Conservation (phyloP, 1,284 basidiomycete species). For the Rhodotorula sp. region DNA sequence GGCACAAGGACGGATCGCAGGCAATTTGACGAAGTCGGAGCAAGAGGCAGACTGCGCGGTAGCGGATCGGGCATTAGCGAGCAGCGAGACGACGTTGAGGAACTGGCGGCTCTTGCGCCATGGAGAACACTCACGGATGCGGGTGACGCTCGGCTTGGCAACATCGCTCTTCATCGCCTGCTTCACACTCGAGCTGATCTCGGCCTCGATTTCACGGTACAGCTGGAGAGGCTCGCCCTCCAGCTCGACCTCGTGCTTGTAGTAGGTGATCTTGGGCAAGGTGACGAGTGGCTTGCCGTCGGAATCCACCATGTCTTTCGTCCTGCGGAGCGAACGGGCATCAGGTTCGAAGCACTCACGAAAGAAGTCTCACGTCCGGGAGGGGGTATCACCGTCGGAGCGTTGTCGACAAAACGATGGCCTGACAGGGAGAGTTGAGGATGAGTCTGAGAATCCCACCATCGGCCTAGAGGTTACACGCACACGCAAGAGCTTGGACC, state of each 20-base stretch:
- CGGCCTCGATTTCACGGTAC: conserved; percentile 70
- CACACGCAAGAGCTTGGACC: conserved; percentile 3
- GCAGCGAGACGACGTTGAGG: background rate
- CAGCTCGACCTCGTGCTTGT: conserved; percentile 58
- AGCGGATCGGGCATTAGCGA: background rate
- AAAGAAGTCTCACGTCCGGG: too few species aligned
- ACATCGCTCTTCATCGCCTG: conserved; percentile 55
- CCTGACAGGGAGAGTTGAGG: conserved; percentile 52
- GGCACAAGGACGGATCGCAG: conserved; percentile 74
- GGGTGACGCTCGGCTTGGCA: conserved; percentile 41
- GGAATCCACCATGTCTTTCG: conserved; percentile 70
- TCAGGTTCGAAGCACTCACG: conserved; percentile 25
- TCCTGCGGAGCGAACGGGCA: conserved; percentile 22
- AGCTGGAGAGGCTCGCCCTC: conserved; percentile 63
- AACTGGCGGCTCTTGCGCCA: conserved; percentile 47
- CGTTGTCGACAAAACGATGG: conserved; percentile 76
- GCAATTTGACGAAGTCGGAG: conserved; percentile 82
- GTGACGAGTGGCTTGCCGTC: conserved; percentile 68
- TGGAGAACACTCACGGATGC: conserved; percentile 46
- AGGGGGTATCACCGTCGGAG: conserved; percentile 66
- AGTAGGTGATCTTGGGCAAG: conserved; percentile 70
- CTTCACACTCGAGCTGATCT: conserved; percentile 64
- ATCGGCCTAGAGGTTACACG: conserved; percentile 55
- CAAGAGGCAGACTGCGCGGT: conserved; percentile 62
- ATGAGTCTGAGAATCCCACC: conserved; percentile 50